Conservation (phyloP, 192 early-diverging fungal species). For the Funneliformis geosporum region DNA sequence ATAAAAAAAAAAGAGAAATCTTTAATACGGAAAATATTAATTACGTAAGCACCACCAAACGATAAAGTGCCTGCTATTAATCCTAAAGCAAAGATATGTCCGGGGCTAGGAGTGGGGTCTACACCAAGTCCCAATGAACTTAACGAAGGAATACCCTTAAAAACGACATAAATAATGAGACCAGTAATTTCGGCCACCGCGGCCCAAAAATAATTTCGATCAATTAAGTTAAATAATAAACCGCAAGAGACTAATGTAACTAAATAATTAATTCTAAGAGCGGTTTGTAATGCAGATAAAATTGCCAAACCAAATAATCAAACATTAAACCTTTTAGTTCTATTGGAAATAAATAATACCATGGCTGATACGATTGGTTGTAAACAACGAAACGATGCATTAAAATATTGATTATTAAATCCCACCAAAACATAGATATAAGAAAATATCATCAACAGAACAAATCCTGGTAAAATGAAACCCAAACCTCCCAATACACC, state of each 20-base stretch:
- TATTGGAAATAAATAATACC: constrained; percentile 49
- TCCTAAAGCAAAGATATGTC: constrained; percentile 50
- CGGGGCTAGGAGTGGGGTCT: constrained; percentile 42
- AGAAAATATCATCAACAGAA: constrained; percentile 45
- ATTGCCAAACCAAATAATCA: constrained; percentile 24
- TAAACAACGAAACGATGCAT: constrained; percentile 52
- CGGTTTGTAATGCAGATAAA: constrained; percentile 47
- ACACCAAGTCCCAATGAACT: constrained; percentile 49
- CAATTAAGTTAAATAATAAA: constrained; percentile 37
- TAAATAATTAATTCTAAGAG: constrained; percentile 52
- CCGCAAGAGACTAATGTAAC: constrained; percentile 55
- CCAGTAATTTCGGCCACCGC: constrained; percentile 39
- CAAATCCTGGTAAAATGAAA: constrained; percentile 54
- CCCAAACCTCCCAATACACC: constrained; percentile 52
- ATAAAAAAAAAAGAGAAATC: neutral
- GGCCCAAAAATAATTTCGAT: constrained; percentile 31
- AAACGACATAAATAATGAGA: constrained; percentile 40
- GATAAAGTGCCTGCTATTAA: constrained; percentile 48
- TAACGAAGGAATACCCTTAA: constrained; percentile 51
- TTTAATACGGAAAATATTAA: neutral
- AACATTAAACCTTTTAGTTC: constrained; percentile 47
- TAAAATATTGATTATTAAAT: constrained; percentile 51
- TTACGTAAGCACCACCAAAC: constrained; percentile 56
- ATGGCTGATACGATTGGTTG: constrained; percentile 60
- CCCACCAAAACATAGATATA: constrained; percentile 50